Evolutionary conservation across 805 yeast genomes (phyloP), one percentile per base, ranked within the genome.

Genomic region (Kluyveromyces wickerhamii): DNA sequence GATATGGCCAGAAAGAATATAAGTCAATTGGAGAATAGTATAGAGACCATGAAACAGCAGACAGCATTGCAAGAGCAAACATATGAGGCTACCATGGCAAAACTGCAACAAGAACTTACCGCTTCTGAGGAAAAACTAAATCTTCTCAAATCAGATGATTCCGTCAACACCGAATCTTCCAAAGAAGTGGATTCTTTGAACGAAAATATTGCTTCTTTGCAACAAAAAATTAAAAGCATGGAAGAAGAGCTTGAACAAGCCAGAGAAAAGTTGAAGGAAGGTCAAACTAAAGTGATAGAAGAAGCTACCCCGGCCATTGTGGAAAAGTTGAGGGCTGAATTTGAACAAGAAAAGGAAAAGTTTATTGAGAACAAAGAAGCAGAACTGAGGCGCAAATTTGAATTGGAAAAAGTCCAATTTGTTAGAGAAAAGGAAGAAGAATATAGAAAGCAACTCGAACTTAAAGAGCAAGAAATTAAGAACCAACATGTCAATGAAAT

Each of bases 271-370:
- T 5, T 30, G 32, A 63, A 60, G 36, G 53, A 43, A 14, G 52
- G 69, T 36, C 63, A 57, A 1, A 63, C 67, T 13, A 52, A 62
- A 11, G 62, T 58, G 29, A 62, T 60, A 3, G 58, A 54, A 41
- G 54, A 66, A 10, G 10, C 47, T 11, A 54, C 54, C 11, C 47
- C 51, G 4, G 36, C 35, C n/a, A 44, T 52, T 16, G 55, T 56
- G 26, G 57, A 53, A 25, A 51, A 52, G 21, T 35, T 55, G 21
- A 59, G 51, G 21, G 42, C 41, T 9, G 36, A 46, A 5, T 43
- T 57, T 22, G 55, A 55, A 23, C 47, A 43, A 13, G 58, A 55
- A 27, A 46, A 51, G 23, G 45, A 41, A 19, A 39, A 38, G 7
- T 36, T 47, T 20, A 38, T 52, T 10, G 36, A 40, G 10, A 39